These are phyloP conservation scores for Ogataea naganishii DNA, from an alignment of 805 yeast species.

Conservation along the genomic window DNA sequence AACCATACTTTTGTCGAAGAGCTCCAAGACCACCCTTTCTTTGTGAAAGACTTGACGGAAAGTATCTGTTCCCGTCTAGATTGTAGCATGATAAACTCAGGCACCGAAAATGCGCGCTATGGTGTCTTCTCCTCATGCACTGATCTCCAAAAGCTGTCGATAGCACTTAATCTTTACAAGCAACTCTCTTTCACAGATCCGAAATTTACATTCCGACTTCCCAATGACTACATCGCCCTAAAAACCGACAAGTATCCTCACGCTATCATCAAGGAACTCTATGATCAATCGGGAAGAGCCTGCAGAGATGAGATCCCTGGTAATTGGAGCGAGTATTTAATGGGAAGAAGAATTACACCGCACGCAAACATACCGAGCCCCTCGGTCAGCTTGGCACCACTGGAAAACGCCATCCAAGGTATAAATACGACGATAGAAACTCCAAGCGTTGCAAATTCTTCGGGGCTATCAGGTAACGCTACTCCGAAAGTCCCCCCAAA, in stretches of 20 bases:
- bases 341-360: too few relatives aligned
- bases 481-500: slow-evolving; percentile 14
- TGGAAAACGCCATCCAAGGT: too few relatives aligned
- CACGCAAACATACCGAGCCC: too few relatives aligned
- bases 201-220: too few relatives aligned
- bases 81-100: slow-evolving; percentile 29
- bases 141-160: slow-evolving; percentile 28
- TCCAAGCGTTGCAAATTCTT: too few relatives aligned
- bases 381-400: too few relatives aligned
- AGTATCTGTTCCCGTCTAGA: slow-evolving; percentile 27
- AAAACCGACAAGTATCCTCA: slow-evolving; percentile 8
- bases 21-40: too few relatives aligned
- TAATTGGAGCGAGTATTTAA: slow-evolving; percentile 15
- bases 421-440: too few relatives aligned
- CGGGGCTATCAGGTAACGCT: slow-evolving; percentile 17
- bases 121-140: slow-evolving; percentile 34
- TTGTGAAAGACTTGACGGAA: too few relatives aligned
- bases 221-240: too few relatives aligned
- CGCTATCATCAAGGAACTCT: slow-evolving; percentile 9
- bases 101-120: slow-evolving; percentile 29
- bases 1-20: slow-evolving; percentile 10
- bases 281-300: slow-evolving; percentile 13
- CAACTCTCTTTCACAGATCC: too few relatives aligned
- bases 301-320: slow-evolving; percentile 17
- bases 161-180: slow-evolving; percentile 31